Base-by-base conservation (phyloP, 2,329 filamentous ascomycete species). In the Fusarium agapanthi region DNA sequence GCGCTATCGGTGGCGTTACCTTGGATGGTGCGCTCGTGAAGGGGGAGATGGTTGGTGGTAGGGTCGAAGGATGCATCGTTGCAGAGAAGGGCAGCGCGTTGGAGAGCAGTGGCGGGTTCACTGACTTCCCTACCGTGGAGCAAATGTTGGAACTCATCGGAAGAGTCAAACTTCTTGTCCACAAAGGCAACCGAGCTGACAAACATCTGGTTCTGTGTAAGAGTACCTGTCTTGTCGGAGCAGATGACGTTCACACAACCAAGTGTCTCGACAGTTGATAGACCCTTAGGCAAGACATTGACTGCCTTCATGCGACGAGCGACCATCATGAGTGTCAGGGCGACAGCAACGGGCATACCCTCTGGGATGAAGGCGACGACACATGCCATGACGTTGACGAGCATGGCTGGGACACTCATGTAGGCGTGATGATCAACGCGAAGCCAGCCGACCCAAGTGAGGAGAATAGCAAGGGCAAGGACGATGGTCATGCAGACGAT, bases 371-470 rank as follows among this genome's bases (percentile, higher is more conserved):
- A 83, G 4, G 81, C 82, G 7, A 83, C 81, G 24, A 84, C 72
- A 24, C 82, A 84, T 22, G 82, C 82, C 81, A 86, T 84, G 58
- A 83, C 82, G n/a, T 84, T 82, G 77, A 84, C 83, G 3, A 86
- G 77, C 81, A 85, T 84, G 0, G 79, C 80, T 26, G 83, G 83
- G 12, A 84, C 82, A 35, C 79, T 81, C 78, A 86, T 83, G 77
- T 80, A 85, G 0, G 40, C 71, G 6, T 57, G 62, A 54, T 85
- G 83, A 9, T 84, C 79, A 9, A 71, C 71, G 0, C 81, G 76
- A 4, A 85, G 73, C 84, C 84, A 85, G 6, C 77, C 82, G 9
- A 79, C 73, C 84, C 84, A 88, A 3, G 85, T 84, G 48, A 88
- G 79, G 7, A 84, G 73, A 26, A 88, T 86, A 0, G 81, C 45